Base-by-base conservation (phyloP, 192 early-diverging fungal species). In the Diversispora epigaea region DNA sequence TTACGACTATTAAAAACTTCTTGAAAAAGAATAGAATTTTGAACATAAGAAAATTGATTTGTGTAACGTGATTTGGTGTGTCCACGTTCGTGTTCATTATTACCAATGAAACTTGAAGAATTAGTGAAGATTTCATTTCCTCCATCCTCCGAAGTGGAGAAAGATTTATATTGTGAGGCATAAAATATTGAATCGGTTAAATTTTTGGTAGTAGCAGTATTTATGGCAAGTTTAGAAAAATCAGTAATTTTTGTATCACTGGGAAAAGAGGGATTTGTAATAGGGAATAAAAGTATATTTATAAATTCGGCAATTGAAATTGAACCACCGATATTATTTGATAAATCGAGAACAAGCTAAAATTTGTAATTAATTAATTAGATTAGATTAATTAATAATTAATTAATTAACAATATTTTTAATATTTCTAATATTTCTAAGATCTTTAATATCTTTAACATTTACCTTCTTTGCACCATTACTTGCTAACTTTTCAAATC, bases 401-500 rank as follows among this genome's bases (percentile, higher is more conserved):
- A 49, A 49, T 49, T 4, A 58, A 58, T 58, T 19, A 58, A 21
- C 22, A 7, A 10, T 21, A 21, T 19, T 58, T 19, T 9, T 58
- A 22, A 58, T 19, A 4, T 21, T 58, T 58, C 4, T 58, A 21
- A 58, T 6, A 21, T 4, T 58, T n/a, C n/a, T n/a, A n/a, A n/a
- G n/a, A n/a, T n/a, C n/a, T n/a, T 25, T 10, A 11, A 57, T 1
- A n/a, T 7, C n/a, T n/a, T n/a, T n/a, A 19, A n/a, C 55, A 57
- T 19, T 57, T 58, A 58, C 57, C 57, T 58, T 58, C 22, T 58
- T 58, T 58, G 57, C 57, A 25, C 57, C 57, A 14, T 19, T 58
- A 6, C 9, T 19, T 3, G 9, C 22, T 19, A 58, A 19, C 22
- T 22, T 19, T 19, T 58, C 9, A 19, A 58, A 58, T 4, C 57